Base-by-base conservation (phyloP, 2,329 filamentous ascomycete genomes). In the Trichoderma cornu-damae region DNA sequence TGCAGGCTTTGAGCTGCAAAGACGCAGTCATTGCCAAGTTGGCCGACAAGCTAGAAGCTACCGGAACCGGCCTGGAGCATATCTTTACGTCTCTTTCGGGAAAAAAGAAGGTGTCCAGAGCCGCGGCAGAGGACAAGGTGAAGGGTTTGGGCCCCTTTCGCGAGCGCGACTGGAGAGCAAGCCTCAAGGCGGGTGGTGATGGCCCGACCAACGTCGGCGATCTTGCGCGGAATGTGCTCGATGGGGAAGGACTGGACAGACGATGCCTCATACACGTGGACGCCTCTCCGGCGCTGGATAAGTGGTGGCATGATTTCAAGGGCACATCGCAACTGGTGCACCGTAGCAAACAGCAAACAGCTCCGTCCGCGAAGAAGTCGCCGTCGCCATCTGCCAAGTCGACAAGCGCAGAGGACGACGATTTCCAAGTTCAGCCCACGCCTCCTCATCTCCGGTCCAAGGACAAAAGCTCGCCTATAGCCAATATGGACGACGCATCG, bases 11-110 rank as follows among this genome's bases (percentile, higher is more conserved):
- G 9, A 68, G 65, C 7, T 75, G 81, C 22, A 83, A 84, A 64
- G 81, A 84, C 60, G 67, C 67, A 2, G 71, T 82, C 16, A 75
- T 84, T 37, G 66, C 67, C 9, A 80, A 76, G 60, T 67, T 84
- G 14, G 62, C 78, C 3, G 80, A 83, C 63, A 83, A 83, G 66
- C 68, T 84, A 0, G 79, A 80, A 58, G 73, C 75, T 2, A 73
- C 76, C 51, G 78, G 79, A 2, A 77, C 72, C 0, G 77, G 79
- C 0, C 66, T 83, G 7, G 81, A 83, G 58, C 72, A 79, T 60
- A 71, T 82, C 8, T 84, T 84, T 66, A 77, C 77, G 30, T 63
- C 73, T 5, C 67, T 83, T 3, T 75, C 77, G 2, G 74, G 76
- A 0, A 79, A 77, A 60, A 76, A 76, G 42, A 79, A 74, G 59